Conservation (phyloP, 768 basidiomycete species). For the Suillus bovinus region DNA sequence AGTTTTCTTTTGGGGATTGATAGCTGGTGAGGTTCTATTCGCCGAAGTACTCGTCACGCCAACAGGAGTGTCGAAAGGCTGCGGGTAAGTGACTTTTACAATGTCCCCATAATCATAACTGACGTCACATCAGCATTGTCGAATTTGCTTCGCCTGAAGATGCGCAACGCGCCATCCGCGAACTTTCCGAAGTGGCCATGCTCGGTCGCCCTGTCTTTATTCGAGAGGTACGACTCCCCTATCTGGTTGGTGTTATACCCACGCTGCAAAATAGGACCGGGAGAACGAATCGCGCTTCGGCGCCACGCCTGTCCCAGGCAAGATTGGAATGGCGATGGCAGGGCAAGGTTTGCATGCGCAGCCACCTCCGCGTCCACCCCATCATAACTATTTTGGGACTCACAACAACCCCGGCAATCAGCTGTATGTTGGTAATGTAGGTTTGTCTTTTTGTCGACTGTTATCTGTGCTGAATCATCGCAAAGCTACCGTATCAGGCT, state of each 20-base stretch:
- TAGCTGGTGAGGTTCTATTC: conserved; percentile 99
- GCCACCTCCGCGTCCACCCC: conserved; percentile 81
- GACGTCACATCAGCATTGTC: conserved; percentile 69
- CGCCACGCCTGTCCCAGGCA: conserved; percentile 92
- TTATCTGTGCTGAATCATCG: conserved; percentile 10
- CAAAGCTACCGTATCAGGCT: conserved; percentile 91
- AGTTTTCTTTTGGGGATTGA: conserved; percentile 86
- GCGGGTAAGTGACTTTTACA: conserved; percentile 72
- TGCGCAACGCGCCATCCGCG: conserved; percentile 83
- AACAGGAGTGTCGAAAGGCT: conserved; percentile 96
- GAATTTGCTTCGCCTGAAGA: conserved; percentile 93
- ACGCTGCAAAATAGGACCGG: conserved; percentile 66
- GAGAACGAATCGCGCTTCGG: conserved; percentile 96
- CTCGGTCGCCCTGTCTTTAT: conserved; percentile 95
- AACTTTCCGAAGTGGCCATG: conserved; percentile 87
- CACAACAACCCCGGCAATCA: conserved; percentile 77
- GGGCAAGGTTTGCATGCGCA: conserved; percentile 81
- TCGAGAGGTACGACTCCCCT: conserved; percentile 68
- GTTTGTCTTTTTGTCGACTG: conserved; percentile 19
- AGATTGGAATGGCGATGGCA: conserved; percentile 95
- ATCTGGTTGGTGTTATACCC: conserved; percentile 3
- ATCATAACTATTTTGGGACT: conserved; percentile 70
- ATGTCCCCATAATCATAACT: conserved; percentile 9
- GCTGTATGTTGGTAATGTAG: conserved; percentile 89
- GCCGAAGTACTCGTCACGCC: conserved; percentile 98